Evolutionary conservation across 2,329 filamentous ascomycete species (phyloP).

Genomic region (Calonectria hongkongensis): DNA sequence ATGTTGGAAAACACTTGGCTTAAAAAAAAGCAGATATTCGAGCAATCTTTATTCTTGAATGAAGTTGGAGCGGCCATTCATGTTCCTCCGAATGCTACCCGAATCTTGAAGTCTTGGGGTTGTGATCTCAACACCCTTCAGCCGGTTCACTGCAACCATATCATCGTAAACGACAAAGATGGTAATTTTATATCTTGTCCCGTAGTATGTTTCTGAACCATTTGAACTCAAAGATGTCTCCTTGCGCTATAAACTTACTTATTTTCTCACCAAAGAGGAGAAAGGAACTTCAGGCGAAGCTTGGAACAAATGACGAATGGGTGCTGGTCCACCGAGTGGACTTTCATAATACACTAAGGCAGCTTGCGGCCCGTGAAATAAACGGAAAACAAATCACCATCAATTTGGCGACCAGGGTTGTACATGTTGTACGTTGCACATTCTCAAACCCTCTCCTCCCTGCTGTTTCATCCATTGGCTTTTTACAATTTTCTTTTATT

Average conservation of each 20-base stretch:
- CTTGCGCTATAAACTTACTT: too few species aligned
- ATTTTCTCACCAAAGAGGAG: background rate
- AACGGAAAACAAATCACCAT: background rate
- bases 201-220: background rate
- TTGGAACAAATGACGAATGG: conserved; percentile 2
- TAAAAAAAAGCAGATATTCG: background rate
- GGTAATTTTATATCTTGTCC: background rate
- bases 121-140: background rate
- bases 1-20: background rate
- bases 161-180: background rate
- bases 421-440: background rate
- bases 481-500: too few species aligned
- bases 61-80: conserved; percentile 20
- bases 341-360: conserved; percentile 13
- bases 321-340: conserved; percentile 16
- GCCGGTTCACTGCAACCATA: background rate
- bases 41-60: conserved; percentile 8
- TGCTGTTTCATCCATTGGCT: too few species aligned
- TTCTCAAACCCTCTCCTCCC: too few species aligned
- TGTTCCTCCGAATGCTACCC: conserved; percentile 13
- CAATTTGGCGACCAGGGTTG: background rate
- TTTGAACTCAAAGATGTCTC: background rate
- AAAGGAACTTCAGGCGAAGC: background rate
- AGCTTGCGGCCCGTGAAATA: background rate
- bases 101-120: conserved; percentile 7